Evolutionary conservation across 2,329 filamentous ascomycete genomes (phyloP).

Genomic region (Ophiosphaerella narmari): DNA sequence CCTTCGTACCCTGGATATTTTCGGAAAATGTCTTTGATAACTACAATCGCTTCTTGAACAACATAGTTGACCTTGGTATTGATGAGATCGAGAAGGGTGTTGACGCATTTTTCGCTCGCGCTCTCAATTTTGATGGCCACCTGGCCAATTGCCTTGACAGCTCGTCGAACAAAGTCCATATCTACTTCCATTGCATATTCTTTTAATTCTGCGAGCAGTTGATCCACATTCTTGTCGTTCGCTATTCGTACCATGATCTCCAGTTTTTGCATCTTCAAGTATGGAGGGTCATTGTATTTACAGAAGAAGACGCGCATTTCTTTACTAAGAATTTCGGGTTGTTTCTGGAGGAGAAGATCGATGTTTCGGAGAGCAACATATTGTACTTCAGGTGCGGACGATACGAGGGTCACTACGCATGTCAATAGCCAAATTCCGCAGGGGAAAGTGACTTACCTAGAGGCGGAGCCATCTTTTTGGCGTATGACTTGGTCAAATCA

Average conservation of each 20-base stretch:
- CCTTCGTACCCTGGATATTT: constrained; percentile 98
- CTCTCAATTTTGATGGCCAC: constrained; percentile 98
- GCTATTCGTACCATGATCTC: constrained; percentile 99
- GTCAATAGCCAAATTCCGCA: constrained; percentile 17
- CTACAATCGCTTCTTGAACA: constrained; percentile 97
- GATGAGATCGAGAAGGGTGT: constrained; percentile 89
- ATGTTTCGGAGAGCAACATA: constrained; percentile 97
- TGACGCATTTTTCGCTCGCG: constrained; percentile 93
- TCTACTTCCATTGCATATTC: constrained; percentile 98
- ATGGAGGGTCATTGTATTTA: constrained; percentile 99
- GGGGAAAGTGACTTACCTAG: constrained; percentile 65
- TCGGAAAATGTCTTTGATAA: constrained; percentile 97
- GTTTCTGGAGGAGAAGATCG: constrained; percentile 90
- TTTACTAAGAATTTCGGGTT: constrained; percentile 95
- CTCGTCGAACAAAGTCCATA: constrained; percentile 96
- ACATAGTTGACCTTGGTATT: constrained; percentile 99
- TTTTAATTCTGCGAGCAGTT: constrained; percentile 89
- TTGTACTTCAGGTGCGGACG: constrained; percentile 94
- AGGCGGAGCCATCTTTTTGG: constrained; percentile 98
- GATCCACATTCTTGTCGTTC: constrained; percentile 95
- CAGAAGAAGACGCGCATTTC: constrained; percentile 98
- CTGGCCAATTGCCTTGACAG: constrained; percentile 95
- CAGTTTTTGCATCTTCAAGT: constrained; percentile 95
- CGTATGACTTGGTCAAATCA: constrained; percentile 80
- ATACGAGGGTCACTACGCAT: constrained; percentile 83